Conservation (phyloP, 108 stramenopile species). For the Fistulifera solaris region DNA sequence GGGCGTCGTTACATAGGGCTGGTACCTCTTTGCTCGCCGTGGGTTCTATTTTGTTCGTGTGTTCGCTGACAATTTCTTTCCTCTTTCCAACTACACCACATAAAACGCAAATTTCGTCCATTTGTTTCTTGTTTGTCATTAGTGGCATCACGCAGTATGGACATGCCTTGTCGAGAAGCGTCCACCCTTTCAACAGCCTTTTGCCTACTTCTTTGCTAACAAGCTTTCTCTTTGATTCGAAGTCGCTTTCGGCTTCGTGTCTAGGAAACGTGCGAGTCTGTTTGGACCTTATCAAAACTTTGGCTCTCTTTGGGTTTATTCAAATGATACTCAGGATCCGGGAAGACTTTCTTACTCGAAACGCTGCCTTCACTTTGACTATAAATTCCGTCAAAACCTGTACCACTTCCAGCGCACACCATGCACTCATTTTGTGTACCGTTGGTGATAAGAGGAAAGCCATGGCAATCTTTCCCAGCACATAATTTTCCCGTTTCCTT, state of each 20-base stretch:
- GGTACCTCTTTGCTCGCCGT: background rate
- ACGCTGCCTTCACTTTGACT: background rate
- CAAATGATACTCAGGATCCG: conserved; percentile 1
- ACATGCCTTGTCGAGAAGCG: conserved; percentile 36
- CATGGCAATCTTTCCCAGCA: conserved; percentile 28
- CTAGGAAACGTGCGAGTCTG: background rate
- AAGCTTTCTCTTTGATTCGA: conserved; percentile 28
- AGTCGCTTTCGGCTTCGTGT: conserved; percentile 16
- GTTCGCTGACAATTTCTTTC: too few relatives aligned
- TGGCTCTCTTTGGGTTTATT: background rate
- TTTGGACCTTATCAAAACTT: background rate
- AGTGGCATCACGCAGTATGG: conserved; percentile 41
- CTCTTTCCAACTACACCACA: conserved; percentile 15
- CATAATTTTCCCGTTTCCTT: conserved; percentile 22
- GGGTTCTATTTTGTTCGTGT: background rate
- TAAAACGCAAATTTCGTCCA: conserved; percentile 34
- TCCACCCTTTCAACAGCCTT: conserved; percentile 44
- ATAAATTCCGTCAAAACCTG: conserved; percentile 39
- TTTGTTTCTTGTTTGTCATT: conserved; percentile 28
- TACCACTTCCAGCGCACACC: conserved; percentile 45
- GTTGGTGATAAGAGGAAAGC: conserved; percentile 24
- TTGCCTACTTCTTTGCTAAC: conserved; percentile 50
- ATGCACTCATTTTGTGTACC: conserved; percentile 26
- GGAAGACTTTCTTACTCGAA: background rate
- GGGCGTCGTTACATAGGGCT: background rate